phyloP scores from a whole-genome alignment of 2,329 filamentous ascomycete genomes.

The Exophiala sp. region DNA sequence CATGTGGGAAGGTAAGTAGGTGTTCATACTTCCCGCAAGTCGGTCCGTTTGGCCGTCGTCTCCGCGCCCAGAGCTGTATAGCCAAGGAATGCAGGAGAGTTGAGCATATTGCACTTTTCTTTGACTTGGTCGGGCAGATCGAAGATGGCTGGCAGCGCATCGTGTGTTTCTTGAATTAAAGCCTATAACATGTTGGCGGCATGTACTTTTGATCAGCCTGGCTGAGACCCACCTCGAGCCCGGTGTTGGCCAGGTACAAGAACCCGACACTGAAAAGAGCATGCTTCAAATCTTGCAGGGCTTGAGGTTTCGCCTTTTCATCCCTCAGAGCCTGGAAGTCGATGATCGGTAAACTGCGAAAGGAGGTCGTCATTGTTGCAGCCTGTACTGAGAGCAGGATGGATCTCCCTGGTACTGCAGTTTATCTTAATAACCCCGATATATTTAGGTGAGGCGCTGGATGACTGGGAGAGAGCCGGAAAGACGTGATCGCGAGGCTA shows the following conservation, averaged over 20 bases:
- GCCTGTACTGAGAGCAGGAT: not conserved
- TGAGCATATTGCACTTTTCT: not conserved
- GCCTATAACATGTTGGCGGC: not conserved
- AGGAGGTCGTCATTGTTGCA: not conserved
- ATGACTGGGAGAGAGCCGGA: not conserved
- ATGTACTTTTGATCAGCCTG: not conserved
- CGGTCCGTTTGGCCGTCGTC: not conserved
- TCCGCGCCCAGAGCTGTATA: not conserved
- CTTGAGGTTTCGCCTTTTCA: not conserved
- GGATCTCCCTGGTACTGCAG: not conserved
- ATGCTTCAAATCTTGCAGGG: not conserved
- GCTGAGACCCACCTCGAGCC: not conserved
- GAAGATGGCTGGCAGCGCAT: not conserved
- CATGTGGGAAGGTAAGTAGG: not conserved
- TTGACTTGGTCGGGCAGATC: not conserved
- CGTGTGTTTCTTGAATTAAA: not conserved
- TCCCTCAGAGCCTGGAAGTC: not conserved
- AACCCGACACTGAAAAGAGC: not conserved
- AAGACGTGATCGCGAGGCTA: not conserved
- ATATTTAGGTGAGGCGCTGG: not conserved
- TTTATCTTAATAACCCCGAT: not conserved
- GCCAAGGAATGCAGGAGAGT: not conserved
- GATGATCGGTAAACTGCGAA: not conserved
- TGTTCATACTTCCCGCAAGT: not conserved
- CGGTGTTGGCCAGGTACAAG: not conserved